Evolutionary conservation across 768 basidiomycete genomes (phyloP), one percentile per base, ranked within the genome.

Genomic region (Phaeotremella fagi): DNA sequence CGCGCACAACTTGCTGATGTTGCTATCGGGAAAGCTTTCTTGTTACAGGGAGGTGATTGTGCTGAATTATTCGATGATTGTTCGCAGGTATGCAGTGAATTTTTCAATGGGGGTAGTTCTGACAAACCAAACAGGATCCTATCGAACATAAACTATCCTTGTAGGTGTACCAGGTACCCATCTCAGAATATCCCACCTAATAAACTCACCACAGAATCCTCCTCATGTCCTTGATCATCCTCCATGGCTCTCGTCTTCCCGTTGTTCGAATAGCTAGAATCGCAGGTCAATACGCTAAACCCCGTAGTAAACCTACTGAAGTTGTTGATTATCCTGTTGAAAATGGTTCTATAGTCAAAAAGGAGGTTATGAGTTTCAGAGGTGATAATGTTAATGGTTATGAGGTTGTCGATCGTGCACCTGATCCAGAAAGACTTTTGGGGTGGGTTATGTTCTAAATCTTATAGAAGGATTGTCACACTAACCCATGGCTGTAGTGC

Each of bases 311-410:
- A 66, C 77, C 78, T 11, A 88, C 81, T 12, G 94, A 99, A 73
- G 82, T 80, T 54, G 79, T 92, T 7, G 84, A 82, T 15, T 85
- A 84, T 44, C 20, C 43, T 4, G 36, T 58, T 3, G 29, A 36
- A 3, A 48, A 45, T 15, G 45, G 31, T 3, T 54, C 54, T 33
- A 58, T 52, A 24, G 71, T 64, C 59, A 72, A 68, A 59, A 60
- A 78, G 27, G 82, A 89, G 61, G 86, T 97, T 0, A 75, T 85
- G 46, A 92, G 87, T 71, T 98, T 97, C 66, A 90, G 94, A 61
- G 95, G 95, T 14, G 94, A 99, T 76, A 98, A 94, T 65, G 85
- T 99, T 41, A 98, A 99, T 64, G 90, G 91, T 82, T 85, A 72
- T 55, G 81, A 73, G 36, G 56, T 64, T 1, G 79, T 83, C 48